phyloP scores from a whole-genome alignment of 768 basidiomycete genomes.

The Lentinula raphanica region DNA sequence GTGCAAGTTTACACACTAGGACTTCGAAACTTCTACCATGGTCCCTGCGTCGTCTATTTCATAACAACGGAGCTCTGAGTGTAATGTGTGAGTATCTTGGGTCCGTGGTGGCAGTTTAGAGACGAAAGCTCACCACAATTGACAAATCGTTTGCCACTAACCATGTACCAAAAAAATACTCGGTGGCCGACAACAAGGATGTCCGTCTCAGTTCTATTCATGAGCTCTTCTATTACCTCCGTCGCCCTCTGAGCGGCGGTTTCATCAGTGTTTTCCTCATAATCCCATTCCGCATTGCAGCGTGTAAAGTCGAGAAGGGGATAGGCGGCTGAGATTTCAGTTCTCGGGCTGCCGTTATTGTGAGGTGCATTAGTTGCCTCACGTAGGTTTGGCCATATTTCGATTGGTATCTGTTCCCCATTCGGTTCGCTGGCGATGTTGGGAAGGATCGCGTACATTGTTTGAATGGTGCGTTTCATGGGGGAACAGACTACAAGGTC shows the following conservation, averaged over 20 bases:
- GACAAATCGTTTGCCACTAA: slow-evolving; percentile 8
- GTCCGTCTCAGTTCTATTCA: slow-evolving; percentile 6
- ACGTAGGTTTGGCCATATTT: slow-evolving; percentile 15
- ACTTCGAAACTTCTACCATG: neutral
- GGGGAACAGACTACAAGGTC: slow-evolving; percentile 16
- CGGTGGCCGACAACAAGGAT: slow-evolving; percentile 15
- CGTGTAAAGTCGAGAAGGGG: slow-evolving; percentile 12
- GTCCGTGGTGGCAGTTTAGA: neutral
- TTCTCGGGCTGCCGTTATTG: slow-evolving; percentile 11
- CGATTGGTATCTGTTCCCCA: neutral
- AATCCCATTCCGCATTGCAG: slow-evolving; percentile 16
- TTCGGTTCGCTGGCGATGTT: neutral
- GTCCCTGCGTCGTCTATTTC: neutral
- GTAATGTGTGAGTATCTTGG: neutral
- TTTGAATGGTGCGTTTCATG: slow-evolving; percentile 15
- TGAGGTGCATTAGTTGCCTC: slow-evolving; percentile 15
- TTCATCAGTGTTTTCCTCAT: slow-evolving; percentile 11
- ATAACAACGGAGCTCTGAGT: neutral
- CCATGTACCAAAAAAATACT: slow-evolving; percentile 14
- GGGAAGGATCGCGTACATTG: slow-evolving; percentile 6
- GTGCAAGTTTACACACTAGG: neutral
- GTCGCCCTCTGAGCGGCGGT: slow-evolving; percentile 8
- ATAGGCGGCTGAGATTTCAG: slow-evolving; percentile 2
- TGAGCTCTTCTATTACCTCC: slow-evolving; percentile 8
- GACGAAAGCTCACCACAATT: slow-evolving; percentile 12